Percentiles rank a stretch among this genome's conserved stretches.
Conservation (phyloP, 2,329 filamentous ascomycete genomes). For the Pseudonectria foliicola region DNA sequence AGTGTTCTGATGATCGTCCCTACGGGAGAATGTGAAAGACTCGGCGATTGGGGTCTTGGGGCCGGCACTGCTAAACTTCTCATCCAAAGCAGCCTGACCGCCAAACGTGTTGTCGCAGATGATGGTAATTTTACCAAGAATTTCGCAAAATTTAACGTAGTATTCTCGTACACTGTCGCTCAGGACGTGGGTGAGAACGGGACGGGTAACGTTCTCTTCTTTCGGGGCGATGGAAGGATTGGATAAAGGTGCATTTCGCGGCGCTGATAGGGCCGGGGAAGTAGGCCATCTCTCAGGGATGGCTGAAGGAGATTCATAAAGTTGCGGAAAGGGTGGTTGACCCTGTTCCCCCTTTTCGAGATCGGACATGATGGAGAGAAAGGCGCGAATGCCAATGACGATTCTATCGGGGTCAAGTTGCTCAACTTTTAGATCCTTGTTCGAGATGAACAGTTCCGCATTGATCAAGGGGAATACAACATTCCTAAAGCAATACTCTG, state of each 20-base stretch:
- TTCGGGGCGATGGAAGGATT: conserved; percentile 24
- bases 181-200: conserved; percentile 55
- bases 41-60: conserved; percentile 95
- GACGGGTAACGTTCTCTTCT: conserved; percentile 61
- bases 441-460: conserved; percentile 73
- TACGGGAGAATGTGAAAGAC: conserved; percentile 81
- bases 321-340: conserved; percentile 75
- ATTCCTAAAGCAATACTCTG: conserved; percentile 84
- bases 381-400: conserved; percentile 93
- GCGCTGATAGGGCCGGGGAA: conserved; percentile 29
- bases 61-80: conserved; percentile 81
- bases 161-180: conserved; percentile 75
- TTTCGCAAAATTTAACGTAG: conserved; percentile 87
- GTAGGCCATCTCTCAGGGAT: conserved; percentile 44
- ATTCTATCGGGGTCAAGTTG: conserved; percentile 93
- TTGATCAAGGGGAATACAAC: conserved; percentile 96
- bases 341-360: conserved; percentile 75
- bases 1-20: conserved; percentile 66
- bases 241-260: conserved; percentile 20
- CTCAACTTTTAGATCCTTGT: conserved; percentile 77
- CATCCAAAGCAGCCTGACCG: conserved; percentile 88
- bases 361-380: conserved; percentile 87
- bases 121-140: conserved; percentile 90
- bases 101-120: conserved; percentile 97
- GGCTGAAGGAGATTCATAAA: conserved; percentile 37